Evolutionary conservation across 192 early-diverging fungal species (phyloP), one percentile per base, ranked within the genome.

Genomic region (Phlyctochytrium arcticum): DNA sequence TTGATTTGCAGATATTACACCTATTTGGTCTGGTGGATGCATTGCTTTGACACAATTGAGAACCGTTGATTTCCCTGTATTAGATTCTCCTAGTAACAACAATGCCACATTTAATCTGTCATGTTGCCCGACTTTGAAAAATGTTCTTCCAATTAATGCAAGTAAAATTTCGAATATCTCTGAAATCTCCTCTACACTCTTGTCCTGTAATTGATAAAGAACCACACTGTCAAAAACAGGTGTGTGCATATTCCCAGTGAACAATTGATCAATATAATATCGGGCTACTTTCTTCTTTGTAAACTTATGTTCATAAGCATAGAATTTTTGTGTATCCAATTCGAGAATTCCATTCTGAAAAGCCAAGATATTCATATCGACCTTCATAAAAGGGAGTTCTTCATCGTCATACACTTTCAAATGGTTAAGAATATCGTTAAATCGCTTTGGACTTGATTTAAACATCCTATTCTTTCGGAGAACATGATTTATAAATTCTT

Each of bases 331-430:
- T 12, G 10, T 29, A 23, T 60, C 42, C 42, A 60, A 27, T 19
- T n/a, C 5, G 12, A 60, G 8, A 29, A 9, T 10, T 10, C 58
- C 58, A 29, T 60, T 60, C 39, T 6, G 6, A 34, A 48, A 60
- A 15, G 58, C 58, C 9, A 60, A 24, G 12, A 60, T 48, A 29
- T 60, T 60, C 58, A 51, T 21, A 48, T 60, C 58, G 7, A 12
- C 7, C 29, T 60, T 60, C 42, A 60, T 9, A 19, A 46, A 50
- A 17, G 58, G 42, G 9, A 60, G 26, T 7, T 60, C 37, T 31
- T 39, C 26, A 29, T 60, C 58, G 48, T 60, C 21, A 24, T 50
- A 50, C 6, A 15, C n/a, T 24, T 60, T 21, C 37, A 60, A 34
- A 29, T 60, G 58, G 7, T 15, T 21, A 36, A 60, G 7, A 23